Evolutionary conservation across 2,329 filamentous ascomycete genomes (phyloP), one percentile per base, ranked within the genome.

Genomic region (Aureobasidium leucospermi): DNA sequence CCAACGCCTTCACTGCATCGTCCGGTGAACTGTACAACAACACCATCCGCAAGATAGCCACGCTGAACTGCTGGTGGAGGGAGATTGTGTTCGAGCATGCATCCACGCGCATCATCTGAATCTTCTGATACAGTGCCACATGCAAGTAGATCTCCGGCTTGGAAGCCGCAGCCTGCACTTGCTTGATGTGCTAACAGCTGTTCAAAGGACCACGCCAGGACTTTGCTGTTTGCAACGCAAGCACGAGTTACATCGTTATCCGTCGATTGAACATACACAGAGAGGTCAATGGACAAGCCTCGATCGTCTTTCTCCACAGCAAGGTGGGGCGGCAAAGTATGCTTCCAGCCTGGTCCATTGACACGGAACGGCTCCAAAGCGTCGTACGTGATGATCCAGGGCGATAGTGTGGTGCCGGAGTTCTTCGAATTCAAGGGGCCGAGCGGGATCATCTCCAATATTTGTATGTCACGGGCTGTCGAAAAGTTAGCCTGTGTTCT

Each of bases 401-500:
- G 82, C 0, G 80, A 82, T 23, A 87, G 80, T 0, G 76, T 78
- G 0, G 83, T 86, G 6, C 76, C 78, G 45, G 85, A 84, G 34
- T 78, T 80, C 67, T 87, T 87, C 2, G 79, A 77, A 53, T 85
- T 84, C 56, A 86, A 76, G 0, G 84, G 84, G 0, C 84, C 84
- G 0, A 86, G 70, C 0, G 83, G 83, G 2, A 73, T 74, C 82
- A 86, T 85, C 64, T 86, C 84, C 23, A 82, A 73, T 0, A 71
- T 76, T 67, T 86, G 84, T 19, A 87, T 82, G 66, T 86, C 84
- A n/a, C 83, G 74, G 19, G 82, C 80, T 56, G 7, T 32, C 29
- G 29, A 8, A 11, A 5, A 13, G 38, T 64, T 28, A 64, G 60
- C 72, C 57, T 59, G 8, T 31, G 32, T 15, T 2, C 15, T 42